Conservation (phyloP, 768 basidiomycete genomes). For the Leccinum broughii region DNA sequence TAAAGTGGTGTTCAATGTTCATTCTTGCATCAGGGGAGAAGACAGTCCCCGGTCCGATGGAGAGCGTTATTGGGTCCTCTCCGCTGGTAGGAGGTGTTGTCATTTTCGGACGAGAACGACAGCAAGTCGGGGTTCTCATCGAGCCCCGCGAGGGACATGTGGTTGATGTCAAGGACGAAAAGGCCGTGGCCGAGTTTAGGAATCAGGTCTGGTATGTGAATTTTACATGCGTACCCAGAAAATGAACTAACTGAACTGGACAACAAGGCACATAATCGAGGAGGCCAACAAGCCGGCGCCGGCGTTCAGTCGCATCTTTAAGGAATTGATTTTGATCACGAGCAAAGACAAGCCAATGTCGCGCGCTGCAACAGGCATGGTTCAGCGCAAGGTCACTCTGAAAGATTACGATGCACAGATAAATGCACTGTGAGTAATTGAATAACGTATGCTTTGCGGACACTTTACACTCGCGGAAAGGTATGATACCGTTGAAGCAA, state of each 20-base stretch:
- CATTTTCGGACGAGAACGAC: constrained; percentile 37
- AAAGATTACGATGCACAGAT: constrained; percentile 46
- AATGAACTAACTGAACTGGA: not conserved
- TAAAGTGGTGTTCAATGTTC: not conserved
- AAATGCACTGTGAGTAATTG: constrained; percentile 39
- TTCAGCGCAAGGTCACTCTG: constrained; percentile 41
- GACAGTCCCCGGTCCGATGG: constrained; percentile 31
- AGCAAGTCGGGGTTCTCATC: constrained; percentile 35
- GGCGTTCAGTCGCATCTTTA: constrained; percentile 46
- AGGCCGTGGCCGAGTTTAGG: constrained; percentile 28
- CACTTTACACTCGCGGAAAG: constrained; percentile 10
- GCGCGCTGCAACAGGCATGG: constrained; percentile 47
- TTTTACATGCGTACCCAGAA: not conserved
- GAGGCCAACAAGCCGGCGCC: constrained; percentile 45
- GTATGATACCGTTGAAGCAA: constrained; percentile 36
- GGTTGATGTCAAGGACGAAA: constrained; percentile 25
- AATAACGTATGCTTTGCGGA: not conserved
- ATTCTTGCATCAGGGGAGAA: constrained; percentile 19
- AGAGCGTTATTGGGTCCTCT: constrained; percentile 25
- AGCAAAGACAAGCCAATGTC: constrained; percentile 42
- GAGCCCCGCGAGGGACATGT: constrained; percentile 21
- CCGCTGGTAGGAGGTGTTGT: constrained; percentile 24
- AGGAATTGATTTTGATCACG: constrained; percentile 55
- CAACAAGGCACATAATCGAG: constrained; percentile 39
- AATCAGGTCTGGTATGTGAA: constrained; percentile 32